Percentiles rank a stretch among this genome's conserved stretches.
These are phyloP conservation scores for Chenopodium formosanum DNA, from an alignment of 148 eudicot species.

Conservation along the genomic window DNA sequence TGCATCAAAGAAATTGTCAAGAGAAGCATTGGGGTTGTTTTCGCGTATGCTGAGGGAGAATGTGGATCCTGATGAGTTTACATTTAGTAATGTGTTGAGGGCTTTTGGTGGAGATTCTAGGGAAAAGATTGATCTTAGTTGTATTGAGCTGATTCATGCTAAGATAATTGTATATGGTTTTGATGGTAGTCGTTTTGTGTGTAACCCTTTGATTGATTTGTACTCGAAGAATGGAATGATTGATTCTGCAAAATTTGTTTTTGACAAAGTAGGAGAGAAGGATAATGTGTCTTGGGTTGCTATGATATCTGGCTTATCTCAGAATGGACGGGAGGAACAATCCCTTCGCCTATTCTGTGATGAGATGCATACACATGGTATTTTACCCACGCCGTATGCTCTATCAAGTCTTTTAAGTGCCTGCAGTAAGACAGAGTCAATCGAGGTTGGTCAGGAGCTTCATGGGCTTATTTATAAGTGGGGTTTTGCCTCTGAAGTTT, in stretches of 20 bases:
- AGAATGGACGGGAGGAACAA: conserved; percentile 58
- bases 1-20: conserved; percentile 33
- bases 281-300: conserved; percentile 94
- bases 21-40: conserved; percentile 40
- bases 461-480: conserved; percentile 76
- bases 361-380: conserved; percentile 65
- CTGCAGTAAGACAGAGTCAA: conserved; percentile 56
- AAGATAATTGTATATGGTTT: conserved; percentile 55
- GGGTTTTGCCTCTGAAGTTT: conserved; percentile 68
- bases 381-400: conserved; percentile 75
- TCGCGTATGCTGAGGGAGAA: conserved; percentile 46
- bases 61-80: conserved; percentile 50
- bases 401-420: conserved; percentile 84
- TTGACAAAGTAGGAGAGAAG: conserved; percentile 39
- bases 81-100: conserved; percentile 49
- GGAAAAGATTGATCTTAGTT: conserved; percentile 24
- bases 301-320: conserved; percentile 85
- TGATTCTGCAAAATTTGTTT: conserved; percentile 51
- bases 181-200: conserved; percentile 40
- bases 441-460: conserved; percentile 66
- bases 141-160: conserved; percentile 58
- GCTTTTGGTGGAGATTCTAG: conserved; percentile 44
- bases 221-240: conserved; percentile 65
- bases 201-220: conserved; percentile 78
- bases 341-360: conserved; percentile 49